phyloP scores from a whole-genome alignment of 1,284 basidiomycete species.

The Cystobasidium sp. region DNA sequence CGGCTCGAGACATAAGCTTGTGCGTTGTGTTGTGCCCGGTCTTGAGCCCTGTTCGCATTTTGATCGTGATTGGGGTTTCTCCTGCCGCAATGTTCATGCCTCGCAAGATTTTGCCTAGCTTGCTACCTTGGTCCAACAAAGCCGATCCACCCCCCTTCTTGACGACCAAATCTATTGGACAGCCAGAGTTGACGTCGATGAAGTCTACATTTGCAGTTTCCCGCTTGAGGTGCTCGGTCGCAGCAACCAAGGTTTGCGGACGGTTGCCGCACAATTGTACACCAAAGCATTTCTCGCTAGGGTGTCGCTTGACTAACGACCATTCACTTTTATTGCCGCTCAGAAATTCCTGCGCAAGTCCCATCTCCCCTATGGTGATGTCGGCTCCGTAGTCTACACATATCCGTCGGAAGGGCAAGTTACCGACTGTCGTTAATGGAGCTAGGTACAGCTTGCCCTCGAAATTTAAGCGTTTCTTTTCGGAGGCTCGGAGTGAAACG shows the following conservation, averaged over 20 bases:
- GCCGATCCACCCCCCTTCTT: conserved; percentile 61
- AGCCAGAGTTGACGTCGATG: conserved; percentile 94
- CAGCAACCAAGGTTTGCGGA: conserved; percentile 74
- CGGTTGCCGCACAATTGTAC: conserved; percentile 79
- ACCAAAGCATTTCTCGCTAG: conserved; percentile 86
- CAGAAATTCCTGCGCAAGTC: conserved; percentile 58
- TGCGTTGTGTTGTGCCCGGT: conserved; percentile 84
- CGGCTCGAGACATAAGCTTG: conserved; percentile 78
- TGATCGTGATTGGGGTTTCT: conserved; percentile 92
- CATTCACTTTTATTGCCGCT: conserved; percentile 85
- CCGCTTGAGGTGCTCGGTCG: conserved; percentile 78
- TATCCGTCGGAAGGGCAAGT: conserved; percentile 89
- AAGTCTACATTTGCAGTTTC: conserved; percentile 66
- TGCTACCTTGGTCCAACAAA: conserved; percentile 82
- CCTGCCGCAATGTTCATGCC: conserved; percentile 93
- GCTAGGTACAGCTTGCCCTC: conserved; percentile 87
- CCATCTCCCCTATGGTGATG: conserved; percentile 91
- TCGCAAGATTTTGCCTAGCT: conserved; percentile 81
- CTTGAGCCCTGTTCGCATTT: conserved; percentile 88
- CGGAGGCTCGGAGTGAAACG: conserved; percentile 70
- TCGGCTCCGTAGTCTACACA: conserved; percentile 86
- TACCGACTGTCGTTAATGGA: conserved; percentile 93
- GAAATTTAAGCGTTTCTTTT: conserved; percentile 89
- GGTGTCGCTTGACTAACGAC: conserved; percentile 84
- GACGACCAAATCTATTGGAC: conserved; percentile 96